Conservation (phyloP, 495 filamentous ascomycete genomes). For the Parathielavia appendiculata region DNA sequence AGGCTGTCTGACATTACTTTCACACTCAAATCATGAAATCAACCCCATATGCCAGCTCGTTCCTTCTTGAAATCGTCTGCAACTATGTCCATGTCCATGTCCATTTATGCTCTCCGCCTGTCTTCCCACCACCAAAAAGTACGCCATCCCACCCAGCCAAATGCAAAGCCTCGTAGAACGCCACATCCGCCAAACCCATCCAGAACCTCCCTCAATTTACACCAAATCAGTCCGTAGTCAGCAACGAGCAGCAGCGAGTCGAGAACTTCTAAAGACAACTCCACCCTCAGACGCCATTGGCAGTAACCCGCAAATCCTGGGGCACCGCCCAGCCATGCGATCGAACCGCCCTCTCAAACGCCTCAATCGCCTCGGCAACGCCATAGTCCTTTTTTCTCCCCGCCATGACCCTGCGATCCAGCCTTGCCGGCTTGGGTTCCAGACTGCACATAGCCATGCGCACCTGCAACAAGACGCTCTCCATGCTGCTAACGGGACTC, state of each 20-base stretch:
- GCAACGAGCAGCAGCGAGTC: not conserved
- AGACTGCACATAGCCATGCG: conserved; percentile 65
- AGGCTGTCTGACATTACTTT: no score
- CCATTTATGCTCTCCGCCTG: no score
- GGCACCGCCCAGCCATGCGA: conserved; percentile 63
- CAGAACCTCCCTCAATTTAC: no score
- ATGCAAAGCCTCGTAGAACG: no score
- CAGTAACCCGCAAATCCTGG: conserved; percentile 32
- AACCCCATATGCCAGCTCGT: no score
- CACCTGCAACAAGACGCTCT: conserved; percentile 78
- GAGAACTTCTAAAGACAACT: not conserved
- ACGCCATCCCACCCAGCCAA: no score
- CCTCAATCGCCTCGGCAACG: conserved; percentile 64
- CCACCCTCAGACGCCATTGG: conserved; percentile 12
- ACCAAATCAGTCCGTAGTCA: no score
- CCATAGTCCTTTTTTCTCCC: conserved; percentile 49
- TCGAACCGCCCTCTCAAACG: conserved; percentile 61
- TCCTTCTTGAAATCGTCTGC: no score
- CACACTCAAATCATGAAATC: no score
- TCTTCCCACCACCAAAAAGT: no score
- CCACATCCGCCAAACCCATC: no score
- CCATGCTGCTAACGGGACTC: conserved; percentile 66
- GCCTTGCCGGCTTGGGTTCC: conserved; percentile 68
- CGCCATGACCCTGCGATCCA: conserved; percentile 30
- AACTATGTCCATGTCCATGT: no score